Percentiles rank a stretch among this genome's conserved stretches.
These are phyloP conservation scores for Apophysomyces variabilis DNA, from an alignment of 371 early-diverging fungal species.

Conservation along the genomic window DNA sequence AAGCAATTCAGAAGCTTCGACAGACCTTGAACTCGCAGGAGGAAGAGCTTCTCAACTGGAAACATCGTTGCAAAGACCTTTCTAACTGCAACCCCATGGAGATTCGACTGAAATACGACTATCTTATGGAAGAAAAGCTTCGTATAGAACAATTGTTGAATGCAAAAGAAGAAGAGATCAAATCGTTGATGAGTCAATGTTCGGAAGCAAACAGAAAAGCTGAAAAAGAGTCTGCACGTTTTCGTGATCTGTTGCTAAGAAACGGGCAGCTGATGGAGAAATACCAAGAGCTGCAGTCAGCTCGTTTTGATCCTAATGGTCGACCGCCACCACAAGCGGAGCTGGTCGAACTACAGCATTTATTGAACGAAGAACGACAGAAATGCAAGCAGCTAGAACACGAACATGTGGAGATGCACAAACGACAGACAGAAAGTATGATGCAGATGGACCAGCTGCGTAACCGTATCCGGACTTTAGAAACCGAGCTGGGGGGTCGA, in stretches of 20 bases:
- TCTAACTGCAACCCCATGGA: not conserved
- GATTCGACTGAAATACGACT: not conserved
- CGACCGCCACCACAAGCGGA: constrained; percentile 27
- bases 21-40: not conserved
- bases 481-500: constrained; percentile 33
- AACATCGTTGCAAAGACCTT: not conserved
- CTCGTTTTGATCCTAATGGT: not conserved
- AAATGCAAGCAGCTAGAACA: constrained; percentile 37
- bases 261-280: not conserved
- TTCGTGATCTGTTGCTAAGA: not conserved
- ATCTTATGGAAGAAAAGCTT: not conserved
- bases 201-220: not conserved
- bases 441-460: constrained; percentile 28
- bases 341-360: constrained; percentile 25
- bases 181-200: not conserved
- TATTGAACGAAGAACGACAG: constrained; percentile 28
- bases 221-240: not conserved
- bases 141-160: not conserved
- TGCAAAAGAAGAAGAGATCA: not conserved
- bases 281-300: constrained; percentile 21
- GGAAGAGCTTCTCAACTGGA: not conserved
- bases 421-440: constrained; percentile 34
- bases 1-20: not conserved
- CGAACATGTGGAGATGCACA: constrained; percentile 30
- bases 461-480: constrained; percentile 20